Base-by-base conservation (phyloP, 2,329 filamentous ascomycete species). In the Aspergillus phoenicis region DNA sequence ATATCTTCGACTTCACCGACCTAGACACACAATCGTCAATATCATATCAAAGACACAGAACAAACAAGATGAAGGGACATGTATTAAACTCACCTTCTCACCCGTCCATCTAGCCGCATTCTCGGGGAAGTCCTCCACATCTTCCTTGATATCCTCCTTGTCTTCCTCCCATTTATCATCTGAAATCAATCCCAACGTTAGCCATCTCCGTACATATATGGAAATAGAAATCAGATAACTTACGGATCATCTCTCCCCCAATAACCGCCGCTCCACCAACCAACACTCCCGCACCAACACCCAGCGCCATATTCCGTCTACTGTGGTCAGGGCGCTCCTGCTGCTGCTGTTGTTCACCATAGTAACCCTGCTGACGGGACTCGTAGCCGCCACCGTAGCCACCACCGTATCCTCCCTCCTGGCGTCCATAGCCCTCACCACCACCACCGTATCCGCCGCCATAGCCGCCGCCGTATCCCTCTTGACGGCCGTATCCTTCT, bases 61-160 rank as follows among this genome's bases (percentile, higher is more conserved):
- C 38, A 57, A 38, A 28, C 8, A 26, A 5, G 6, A 26, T 26
- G 24, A 43, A 8, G 8, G 28, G 6, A 33, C 30, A 28, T 8
- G 15, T 11, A 8, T 30, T 45, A 36, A 43, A 38, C 64, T 48
- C 62, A 71, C 70, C 66, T 78, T 78, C 41, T 75, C 68, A 5
- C 79, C 80, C 4, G 78, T 76, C 78, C 78, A 81, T 30, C 71
- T 60, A 13, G 79, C 79, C 2, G 76, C 78, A 60, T 81, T 66
- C 33, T 81, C 76, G 1, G 80, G 79, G 41, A 78, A 75, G 48
- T 80, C 70, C 26, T 77, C 75, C 5, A 79, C 73, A 28, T 70
- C 64, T 10, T 79, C 58, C 58, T 77, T 71, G 51, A 73, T 52
- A 13, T 63, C 59, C 8, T 73, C 66, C 62, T 76, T 76, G 49